phyloP scores from a whole-genome alignment of 768 basidiomycete species.

The Trametes coccinea region DNA sequence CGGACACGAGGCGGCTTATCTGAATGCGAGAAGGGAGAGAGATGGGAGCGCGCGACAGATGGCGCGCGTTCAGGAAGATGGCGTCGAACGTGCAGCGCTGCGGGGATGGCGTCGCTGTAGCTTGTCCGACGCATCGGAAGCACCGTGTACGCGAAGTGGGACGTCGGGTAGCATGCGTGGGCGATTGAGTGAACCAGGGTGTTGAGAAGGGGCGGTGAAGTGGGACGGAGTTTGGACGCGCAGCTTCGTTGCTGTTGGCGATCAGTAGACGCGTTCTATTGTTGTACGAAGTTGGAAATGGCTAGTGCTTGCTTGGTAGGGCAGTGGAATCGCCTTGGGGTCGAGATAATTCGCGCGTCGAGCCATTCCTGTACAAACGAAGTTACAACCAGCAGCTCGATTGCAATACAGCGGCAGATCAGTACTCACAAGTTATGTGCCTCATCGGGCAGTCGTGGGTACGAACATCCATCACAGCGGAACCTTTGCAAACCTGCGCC shows the following conservation, averaged over 20 bases:
- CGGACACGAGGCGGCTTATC: constrained; percentile 18
- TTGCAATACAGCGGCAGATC: background rate
- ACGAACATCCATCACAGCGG: background rate
- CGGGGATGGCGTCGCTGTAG: constrained; percentile 10
- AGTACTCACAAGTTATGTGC: background rate
- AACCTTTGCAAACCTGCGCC: background rate
- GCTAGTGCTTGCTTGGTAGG: background rate
- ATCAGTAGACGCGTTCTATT: background rate
- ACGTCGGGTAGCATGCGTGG: background rate
- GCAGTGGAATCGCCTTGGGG: background rate
- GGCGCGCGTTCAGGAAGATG: background rate
- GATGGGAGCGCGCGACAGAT: constrained; percentile 10
- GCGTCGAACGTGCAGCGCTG: background rate
- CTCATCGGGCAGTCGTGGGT: background rate
- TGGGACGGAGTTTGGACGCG: background rate
- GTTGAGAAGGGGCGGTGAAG: background rate
- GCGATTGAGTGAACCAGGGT: background rate
- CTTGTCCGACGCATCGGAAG: background rate
- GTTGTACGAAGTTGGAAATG: background rate
- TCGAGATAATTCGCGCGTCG: constrained; percentile 2
- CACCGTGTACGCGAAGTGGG: background rate
- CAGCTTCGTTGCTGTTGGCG: background rate
- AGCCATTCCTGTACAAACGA: background rate
- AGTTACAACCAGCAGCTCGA: background rate
- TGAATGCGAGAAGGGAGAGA: constrained; percentile 9